Evolutionary conservation across 1,284 basidiomycete genomes (phyloP).

Genomic region (Melampsora larici-populina): DNA sequence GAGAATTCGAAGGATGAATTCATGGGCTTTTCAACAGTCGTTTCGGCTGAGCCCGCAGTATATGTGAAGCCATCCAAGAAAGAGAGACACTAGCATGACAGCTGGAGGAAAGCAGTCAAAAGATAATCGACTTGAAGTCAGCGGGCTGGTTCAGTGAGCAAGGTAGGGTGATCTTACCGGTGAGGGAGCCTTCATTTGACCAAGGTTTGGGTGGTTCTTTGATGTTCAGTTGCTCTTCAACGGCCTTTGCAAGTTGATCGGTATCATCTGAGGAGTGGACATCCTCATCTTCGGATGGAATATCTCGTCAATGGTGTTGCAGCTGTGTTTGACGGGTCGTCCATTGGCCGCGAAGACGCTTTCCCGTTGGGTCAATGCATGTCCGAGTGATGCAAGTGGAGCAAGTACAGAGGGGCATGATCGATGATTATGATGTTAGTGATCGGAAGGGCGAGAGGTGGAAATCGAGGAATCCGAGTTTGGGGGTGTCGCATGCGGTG

Average conservation of each 20-base stretch:
- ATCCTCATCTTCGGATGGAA: not conserved
- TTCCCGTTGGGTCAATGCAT: not conserved
- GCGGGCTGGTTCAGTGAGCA: not conserved
- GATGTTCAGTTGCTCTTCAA: conserved; percentile 6
- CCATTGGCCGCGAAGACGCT: conserved; percentile 1
- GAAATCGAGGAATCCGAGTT: not conserved
- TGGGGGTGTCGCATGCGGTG: not conserved
- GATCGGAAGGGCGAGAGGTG: not conserved
- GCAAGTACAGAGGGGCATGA: not conserved
- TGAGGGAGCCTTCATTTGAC: not conserved
- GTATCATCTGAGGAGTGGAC: not conserved
- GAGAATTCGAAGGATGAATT: too few species aligned
- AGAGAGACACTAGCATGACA: too few species aligned
- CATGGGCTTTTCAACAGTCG: too few species aligned
- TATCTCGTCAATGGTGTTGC: not conserved
- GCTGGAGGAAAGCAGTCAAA: too few species aligned
- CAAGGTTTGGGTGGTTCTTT: not conserved
- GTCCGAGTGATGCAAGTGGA: conserved; percentile 2
- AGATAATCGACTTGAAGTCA: too few species aligned
- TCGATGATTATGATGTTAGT: not conserved
- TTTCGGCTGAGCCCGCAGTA: too few species aligned
- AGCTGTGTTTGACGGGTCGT: not conserved
- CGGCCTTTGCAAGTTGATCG: not conserved
- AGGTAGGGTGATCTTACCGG: not conserved
- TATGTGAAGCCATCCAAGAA: too few species aligned